Percentiles rank a stretch among this genome's conserved stretches.
These are phyloP conservation scores for Apiospora rasikravindrae DNA, from an alignment of 2,329 filamentous ascomycete genomes.

Conservation along the genomic window DNA sequence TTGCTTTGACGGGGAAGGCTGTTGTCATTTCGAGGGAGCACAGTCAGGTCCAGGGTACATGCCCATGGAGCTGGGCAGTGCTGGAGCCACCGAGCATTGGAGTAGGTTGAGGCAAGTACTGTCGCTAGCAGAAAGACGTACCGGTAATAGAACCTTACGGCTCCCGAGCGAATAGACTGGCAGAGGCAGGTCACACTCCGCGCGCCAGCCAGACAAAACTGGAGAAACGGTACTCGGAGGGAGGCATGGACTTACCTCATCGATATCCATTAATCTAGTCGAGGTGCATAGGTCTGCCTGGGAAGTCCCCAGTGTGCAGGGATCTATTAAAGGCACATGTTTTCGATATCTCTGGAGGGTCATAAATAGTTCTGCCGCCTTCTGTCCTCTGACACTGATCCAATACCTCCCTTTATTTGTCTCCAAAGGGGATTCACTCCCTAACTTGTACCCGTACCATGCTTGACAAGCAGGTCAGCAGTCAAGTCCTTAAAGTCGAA, in stretches of 20 bases:
- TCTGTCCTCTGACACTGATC: background rate
- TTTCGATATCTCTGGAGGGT: background rate
- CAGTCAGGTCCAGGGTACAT: background rate
- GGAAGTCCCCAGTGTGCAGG: background rate
- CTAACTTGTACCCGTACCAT: background rate
- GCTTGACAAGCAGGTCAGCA: background rate
- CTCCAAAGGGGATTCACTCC: background rate
- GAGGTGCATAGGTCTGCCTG: conserved; percentile 8
- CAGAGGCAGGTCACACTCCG: background rate
- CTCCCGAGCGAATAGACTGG: background rate
- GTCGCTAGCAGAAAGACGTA: background rate
- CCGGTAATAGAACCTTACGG: conserved; percentile 6
- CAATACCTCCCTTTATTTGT: background rate
- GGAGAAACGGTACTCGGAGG: background rate
- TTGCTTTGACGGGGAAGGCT: conserved; percentile 7
- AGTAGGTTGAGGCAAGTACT: background rate
- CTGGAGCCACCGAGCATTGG: background rate
- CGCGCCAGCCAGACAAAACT: background rate
- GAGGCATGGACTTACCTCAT: background rate
- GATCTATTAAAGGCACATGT: conserved; percentile 13
- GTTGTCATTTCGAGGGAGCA: conserved; percentile 3
- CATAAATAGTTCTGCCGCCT: conserved; percentile 1
- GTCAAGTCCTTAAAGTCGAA: background rate
- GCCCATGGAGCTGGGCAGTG: background rate
- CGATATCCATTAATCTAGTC: conserved; percentile 11